Conservation (phyloP, 2,329 filamentous ascomycete genomes). For the Fusarium sp. region DNA sequence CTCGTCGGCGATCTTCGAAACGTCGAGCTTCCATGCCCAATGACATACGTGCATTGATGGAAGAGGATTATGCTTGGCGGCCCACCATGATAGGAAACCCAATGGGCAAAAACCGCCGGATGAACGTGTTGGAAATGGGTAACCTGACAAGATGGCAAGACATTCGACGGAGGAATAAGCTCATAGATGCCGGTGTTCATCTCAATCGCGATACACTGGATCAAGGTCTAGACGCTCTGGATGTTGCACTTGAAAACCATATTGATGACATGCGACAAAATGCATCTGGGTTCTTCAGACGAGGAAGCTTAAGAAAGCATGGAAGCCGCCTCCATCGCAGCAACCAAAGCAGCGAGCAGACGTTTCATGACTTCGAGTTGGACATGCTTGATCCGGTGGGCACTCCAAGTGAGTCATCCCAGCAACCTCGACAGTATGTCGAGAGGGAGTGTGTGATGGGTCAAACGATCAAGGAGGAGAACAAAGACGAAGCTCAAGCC, state of each 20-base stretch:
- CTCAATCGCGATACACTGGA: constrained; percentile 53
- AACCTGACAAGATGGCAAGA: constrained; percentile 78
- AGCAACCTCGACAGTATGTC: constrained; percentile 29
- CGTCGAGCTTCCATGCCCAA: constrained; percentile 59
- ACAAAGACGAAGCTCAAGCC: constrained; percentile 41
- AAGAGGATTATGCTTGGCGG: constrained; percentile 72
- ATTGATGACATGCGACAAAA: constrained; percentile 53
- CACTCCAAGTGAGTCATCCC: constrained; percentile 22
- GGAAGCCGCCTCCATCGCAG: constrained; percentile 45
- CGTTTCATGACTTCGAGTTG: constrained; percentile 49
- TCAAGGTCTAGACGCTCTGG: constrained; percentile 53
- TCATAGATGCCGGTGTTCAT: constrained; percentile 62
- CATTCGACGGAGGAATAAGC: constrained; percentile 71
- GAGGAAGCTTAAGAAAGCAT: constrained; percentile 44
- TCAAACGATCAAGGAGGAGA: constrained; percentile 54
- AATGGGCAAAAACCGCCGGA: constrained; percentile 73
- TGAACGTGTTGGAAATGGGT: constrained; percentile 79
- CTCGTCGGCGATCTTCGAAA: constrained; percentile 62
- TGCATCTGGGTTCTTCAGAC: constrained; percentile 50
- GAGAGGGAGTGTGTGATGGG: constrained; percentile 55
- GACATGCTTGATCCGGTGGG: constrained; percentile 41
- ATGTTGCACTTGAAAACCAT: constrained; percentile 55
- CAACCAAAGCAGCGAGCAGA: constrained; percentile 48
- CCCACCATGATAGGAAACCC: constrained; percentile 80
- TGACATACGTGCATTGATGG: constrained; percentile 55